phyloP scores from a whole-genome alignment of 1,284 basidiomycete species.

The Ganoderma boninense region DNA sequence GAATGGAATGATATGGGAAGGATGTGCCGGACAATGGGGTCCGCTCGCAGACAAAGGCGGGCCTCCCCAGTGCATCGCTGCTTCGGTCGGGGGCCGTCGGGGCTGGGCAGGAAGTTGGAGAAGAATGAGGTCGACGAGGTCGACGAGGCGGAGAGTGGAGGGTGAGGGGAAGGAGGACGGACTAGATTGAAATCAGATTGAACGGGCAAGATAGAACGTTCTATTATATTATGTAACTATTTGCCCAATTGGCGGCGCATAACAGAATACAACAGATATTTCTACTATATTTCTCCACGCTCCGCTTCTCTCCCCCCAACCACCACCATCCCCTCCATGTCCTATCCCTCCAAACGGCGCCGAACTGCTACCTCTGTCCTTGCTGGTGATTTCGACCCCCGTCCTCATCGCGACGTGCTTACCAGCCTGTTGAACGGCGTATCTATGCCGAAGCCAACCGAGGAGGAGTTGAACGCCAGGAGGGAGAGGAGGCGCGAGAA shows the following conservation, averaged over 20 bases:
- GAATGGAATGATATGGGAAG: conserved; percentile 27
- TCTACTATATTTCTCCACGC: conserved; percentile 38
- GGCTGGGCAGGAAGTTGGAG: too few relatives aligned
- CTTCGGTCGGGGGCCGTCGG: not conserved
- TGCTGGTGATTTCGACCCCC: conserved; percentile 74
- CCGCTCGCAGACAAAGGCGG: conserved; percentile 4
- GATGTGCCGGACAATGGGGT: not conserved
- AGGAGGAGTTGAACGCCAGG: conserved; percentile 62
- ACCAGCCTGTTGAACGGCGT: conserved; percentile 82
- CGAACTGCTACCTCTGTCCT: conserved; percentile 78
- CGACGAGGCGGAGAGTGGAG: conserved; percentile 13
- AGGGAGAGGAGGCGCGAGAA: conserved; percentile 64
- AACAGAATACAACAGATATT: conserved; percentile 40
- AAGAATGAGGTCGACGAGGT: too few relatives aligned
- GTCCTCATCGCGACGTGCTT: conserved; percentile 73
- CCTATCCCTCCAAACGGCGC: conserved; percentile 46
- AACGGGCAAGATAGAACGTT: conserved; percentile 33
- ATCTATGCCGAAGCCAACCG: conserved; percentile 65
- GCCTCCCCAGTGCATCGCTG: not conserved
- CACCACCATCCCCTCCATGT: conserved; percentile 31
- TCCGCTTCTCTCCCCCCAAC: conserved; percentile 35
- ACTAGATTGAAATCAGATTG: conserved; percentile 39
- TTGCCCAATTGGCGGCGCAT: conserved; percentile 39
- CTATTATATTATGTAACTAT: conserved; percentile 37
- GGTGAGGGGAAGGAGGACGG: too few relatives aligned